Evolutionary conservation across 495 filamentous ascomycete genomes (phyloP).

Genomic region (Aspergillus ellipticus): DNA sequence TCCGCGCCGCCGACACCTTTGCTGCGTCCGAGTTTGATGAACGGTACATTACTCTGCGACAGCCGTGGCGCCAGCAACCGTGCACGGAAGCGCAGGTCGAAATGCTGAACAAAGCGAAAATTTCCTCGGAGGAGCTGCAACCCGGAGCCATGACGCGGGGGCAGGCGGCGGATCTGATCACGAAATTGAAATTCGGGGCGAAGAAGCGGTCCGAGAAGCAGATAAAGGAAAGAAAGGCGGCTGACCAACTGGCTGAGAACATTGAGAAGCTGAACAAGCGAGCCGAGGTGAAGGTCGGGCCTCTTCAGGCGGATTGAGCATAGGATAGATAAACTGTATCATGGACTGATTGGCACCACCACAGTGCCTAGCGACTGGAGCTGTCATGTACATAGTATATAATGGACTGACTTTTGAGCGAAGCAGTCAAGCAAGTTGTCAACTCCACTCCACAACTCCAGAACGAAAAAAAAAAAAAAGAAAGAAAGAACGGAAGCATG

Average conservation of each 20-base stretch:
- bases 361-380: too few relatives aligned
- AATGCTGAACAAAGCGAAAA: conserved; percentile 65
- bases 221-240: conserved; percentile 34
- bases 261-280: conserved; percentile 35
- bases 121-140: conserved; percentile 47
- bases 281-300: conserved; percentile 62
- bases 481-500: too few relatives aligned
- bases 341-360: too few relatives aligned
- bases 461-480: too few relatives aligned
- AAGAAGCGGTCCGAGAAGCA: conserved; percentile 60
- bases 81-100: conserved; percentile 67
- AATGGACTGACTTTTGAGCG: too few relatives aligned
- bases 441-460: too few relatives aligned
- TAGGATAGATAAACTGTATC: too few relatives aligned
- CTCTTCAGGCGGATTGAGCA: conserved; percentile 44
- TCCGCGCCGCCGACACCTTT: conserved; percentile 80
- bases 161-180: conserved; percentile 80
- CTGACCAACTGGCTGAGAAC: conserved; percentile 35
- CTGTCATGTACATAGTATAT: too few relatives aligned
- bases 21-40: conserved; percentile 59
- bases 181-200: conserved; percentile 80
- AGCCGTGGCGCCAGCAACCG: conserved; percentile 62
- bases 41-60: conserved; percentile 51
- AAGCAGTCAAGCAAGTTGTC: too few relatives aligned
- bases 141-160: too few relatives aligned